Evolutionary conservation across 2,329 filamentous ascomycete genomes (phyloP).

Genomic region (Didymella lethalis): DNA sequence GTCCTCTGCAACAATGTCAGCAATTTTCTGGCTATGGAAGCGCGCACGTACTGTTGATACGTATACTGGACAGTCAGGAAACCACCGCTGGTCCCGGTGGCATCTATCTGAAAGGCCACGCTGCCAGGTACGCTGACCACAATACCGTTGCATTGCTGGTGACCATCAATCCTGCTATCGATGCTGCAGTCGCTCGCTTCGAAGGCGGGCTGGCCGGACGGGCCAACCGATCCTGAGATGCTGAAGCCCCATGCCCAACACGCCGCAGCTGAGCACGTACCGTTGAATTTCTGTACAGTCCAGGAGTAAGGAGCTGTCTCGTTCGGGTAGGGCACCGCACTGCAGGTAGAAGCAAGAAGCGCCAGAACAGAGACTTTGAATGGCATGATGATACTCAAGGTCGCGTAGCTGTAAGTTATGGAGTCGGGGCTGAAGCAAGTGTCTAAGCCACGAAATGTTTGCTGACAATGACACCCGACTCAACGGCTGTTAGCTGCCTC

Average conservation of each 20-base stretch:
- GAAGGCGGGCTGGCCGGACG: constrained; percentile 26
- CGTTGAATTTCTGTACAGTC: constrained; percentile 28
- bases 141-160: constrained; percentile 24
- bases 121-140: constrained; percentile 23
- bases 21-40: not conserved
- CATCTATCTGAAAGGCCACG: constrained; percentile 26
- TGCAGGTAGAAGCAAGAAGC: constrained; percentile 20
- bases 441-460: not conserved
- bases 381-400: constrained; percentile 18
- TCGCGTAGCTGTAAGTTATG: not conserved
- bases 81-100: constrained; percentile 19
- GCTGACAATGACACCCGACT: not conserved
- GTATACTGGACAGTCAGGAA: constrained; percentile 25
- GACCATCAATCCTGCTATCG: constrained; percentile 24
- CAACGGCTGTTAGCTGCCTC: not conserved
- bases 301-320: constrained; percentile 25
- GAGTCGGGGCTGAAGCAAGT: too few species aligned
- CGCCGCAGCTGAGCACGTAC: constrained; percentile 31
- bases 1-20: constrained; percentile 11
- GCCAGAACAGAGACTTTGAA: constrained; percentile 20
- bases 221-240: constrained; percentile 25
- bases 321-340: constrained; percentile 10
- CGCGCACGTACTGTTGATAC: constrained; percentile 25
- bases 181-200: constrained; percentile 24
- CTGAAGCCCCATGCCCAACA: constrained; percentile 33